Percentiles rank a stretch among this genome's conserved stretches.
These are phyloP conservation scores for Achlya hypogyna DNA, from an alignment of 352 stramenopile species.

Conservation along the genomic window DNA sequence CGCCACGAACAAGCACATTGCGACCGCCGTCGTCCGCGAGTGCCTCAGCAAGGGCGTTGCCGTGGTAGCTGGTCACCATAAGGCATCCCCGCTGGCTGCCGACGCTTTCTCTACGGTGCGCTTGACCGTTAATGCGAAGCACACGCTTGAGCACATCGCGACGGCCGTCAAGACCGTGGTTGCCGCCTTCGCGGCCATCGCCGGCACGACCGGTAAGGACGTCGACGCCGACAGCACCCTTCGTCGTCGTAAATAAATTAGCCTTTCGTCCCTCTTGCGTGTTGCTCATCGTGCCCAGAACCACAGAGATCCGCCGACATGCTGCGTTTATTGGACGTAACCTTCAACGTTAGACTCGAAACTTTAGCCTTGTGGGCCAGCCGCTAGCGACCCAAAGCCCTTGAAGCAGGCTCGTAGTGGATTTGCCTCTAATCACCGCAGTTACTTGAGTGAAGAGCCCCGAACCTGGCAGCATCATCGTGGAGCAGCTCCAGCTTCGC, in stretches of 20 bases:
- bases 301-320: no score
- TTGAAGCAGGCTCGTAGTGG: no score
- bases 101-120: slow-evolving; percentile 57
- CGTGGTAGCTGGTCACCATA: slow-evolving; percentile 66
- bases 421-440: no score
- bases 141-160: slow-evolving; percentile 47
- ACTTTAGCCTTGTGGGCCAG: no score
- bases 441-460: no score
- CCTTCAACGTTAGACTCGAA: no score
- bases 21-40: slow-evolving; percentile 48
- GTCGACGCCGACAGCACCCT: not conserved
- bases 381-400: no score
- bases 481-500: no score
- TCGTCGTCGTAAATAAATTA: slow-evolving; percentile 14
- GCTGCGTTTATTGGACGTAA: no score
- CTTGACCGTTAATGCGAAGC: slow-evolving; percentile 61
- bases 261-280: not conserved
- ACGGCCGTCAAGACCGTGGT: slow-evolving; percentile 46
- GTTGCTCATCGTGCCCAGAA: not conserved
- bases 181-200: slow-evolving; percentile 41
- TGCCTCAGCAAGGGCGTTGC: slow-evolving; percentile 51
- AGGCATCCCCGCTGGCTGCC: slow-evolving; percentile 47
- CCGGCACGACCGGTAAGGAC: not conserved
- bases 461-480: no score
- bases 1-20: slow-evolving; percentile 38